phyloP scores from a whole-genome alignment of 148 eudicot species.

The Gaultheria prostrata region DNA sequence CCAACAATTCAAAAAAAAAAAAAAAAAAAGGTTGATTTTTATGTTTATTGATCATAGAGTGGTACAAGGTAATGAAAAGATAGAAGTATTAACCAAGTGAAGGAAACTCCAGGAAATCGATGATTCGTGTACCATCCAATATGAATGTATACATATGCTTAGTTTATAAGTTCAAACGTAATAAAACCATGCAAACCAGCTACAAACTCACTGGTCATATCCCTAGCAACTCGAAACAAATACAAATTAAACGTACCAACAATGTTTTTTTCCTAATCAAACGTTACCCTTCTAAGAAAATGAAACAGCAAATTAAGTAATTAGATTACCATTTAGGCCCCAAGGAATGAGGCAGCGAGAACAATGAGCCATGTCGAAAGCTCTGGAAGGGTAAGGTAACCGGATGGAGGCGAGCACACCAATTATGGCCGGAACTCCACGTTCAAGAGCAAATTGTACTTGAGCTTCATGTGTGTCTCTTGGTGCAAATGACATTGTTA shows the following conservation, averaged over 20 bases:
- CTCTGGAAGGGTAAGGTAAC: conserved; percentile 80
- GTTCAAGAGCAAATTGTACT: conserved; percentile 87
- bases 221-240: too few species aligned
- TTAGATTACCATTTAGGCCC: conserved; percentile 57
- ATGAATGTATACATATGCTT: not conserved
- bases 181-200: too few species aligned
- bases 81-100: not conserved
- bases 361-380: conserved; percentile 96
- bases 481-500: conserved; percentile 89
- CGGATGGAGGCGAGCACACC: conserved; percentile 71
- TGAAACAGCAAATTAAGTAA: not conserved
- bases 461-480: conserved; percentile 88
- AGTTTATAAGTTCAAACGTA: too few species aligned
- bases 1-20: not conserved
- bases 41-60: not conserved
- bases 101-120: not conserved
- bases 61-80: not conserved
- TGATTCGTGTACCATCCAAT: not conserved
- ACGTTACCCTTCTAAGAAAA: not conserved
- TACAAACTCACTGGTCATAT: too few species aligned
- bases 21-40: not conserved
- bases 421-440: conserved; percentile 82
- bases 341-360: conserved; percentile 97
- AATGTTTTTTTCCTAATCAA: not conserved
- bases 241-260: not conserved